Conservation (phyloP, 2,329 filamentous ascomycete species). For the Botryotinia convoluta region DNA sequence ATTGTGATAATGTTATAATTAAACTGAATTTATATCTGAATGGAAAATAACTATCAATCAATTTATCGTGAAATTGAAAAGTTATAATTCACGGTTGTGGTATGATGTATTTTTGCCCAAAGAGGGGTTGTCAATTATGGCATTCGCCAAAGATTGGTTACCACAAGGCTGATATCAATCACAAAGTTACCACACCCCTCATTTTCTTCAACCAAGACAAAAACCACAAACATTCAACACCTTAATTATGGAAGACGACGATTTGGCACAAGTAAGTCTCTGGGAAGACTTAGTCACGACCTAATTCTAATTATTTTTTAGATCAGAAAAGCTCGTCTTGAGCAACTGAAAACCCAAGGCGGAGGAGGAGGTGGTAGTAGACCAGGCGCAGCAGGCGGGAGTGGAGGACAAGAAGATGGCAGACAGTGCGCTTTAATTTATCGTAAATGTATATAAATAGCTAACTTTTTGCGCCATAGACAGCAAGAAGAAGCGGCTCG, state of each 20-base stretch:
- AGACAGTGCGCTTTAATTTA: conserved; percentile 51
- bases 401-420: conserved; percentile 58
- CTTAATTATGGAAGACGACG: conserved; percentile 38
- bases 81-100: background rate
- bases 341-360: conserved; percentile 80
- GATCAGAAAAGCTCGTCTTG: conserved; percentile 89
- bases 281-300: background rate
- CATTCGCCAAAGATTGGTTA: background rate
- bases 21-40: background rate
- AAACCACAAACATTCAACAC: background rate
- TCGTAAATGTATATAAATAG: conserved; percentile 25
- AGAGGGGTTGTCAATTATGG: conserved; percentile 1
- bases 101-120: background rate
- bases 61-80: background rate
- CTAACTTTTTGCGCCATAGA: conserved; percentile 34
- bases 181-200: conserved; percentile 1
- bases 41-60: background rate
- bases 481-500: conserved; percentile 66
- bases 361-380: conserved; percentile 50
- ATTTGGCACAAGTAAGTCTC: conserved; percentile 36
- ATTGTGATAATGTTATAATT: background rate
- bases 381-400: conserved; percentile 45
- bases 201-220: conserved; percentile 4
- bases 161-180: conserved; percentile 1
- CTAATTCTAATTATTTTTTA: conserved; percentile 40